phyloP scores from a whole-genome alignment of 2,329 filamentous ascomycete species.

The Rhynchosporium secalis region DNA sequence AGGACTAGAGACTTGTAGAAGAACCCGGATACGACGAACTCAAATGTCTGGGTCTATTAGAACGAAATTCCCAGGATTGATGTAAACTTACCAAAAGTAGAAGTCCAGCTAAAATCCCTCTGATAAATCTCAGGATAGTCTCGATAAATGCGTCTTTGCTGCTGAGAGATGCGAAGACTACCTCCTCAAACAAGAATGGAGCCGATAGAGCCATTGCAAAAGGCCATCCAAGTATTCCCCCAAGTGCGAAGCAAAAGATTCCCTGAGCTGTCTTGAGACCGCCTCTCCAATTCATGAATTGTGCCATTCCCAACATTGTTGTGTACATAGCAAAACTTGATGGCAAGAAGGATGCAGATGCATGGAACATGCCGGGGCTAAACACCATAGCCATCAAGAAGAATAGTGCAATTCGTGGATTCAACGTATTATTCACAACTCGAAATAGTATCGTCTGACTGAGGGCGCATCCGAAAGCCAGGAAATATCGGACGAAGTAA shows the following conservation, averaged over 20 bases:
- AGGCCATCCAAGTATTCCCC: conserved; percentile 88
- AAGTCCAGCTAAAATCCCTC: conserved; percentile 56
- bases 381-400: conserved; percentile 76
- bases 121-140: conserved; percentile 59
- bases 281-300: conserved; percentile 87
- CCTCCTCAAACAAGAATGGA: conserved; percentile 80
- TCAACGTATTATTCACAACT: conserved; percentile 72
- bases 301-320: conserved; percentile 78
- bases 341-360: conserved; percentile 81
- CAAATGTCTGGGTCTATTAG: conserved; percentile 55
- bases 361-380: conserved; percentile 91
- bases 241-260: conserved; percentile 88
- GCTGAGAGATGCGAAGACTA: conserved; percentile 56
- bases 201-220: conserved; percentile 81
- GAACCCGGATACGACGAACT: conserved; percentile 73
- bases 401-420: conserved; percentile 79
- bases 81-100: conserved; percentile 36
- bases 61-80: background rate
- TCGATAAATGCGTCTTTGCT: conserved; percentile 60
- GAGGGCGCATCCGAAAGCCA: conserved; percentile 75
- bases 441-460: conserved; percentile 83
- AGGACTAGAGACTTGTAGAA: conserved; percentile 80
- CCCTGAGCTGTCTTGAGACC: conserved; percentile 78
- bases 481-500: conserved; percentile 75
- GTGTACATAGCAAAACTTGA: conserved; percentile 98